These are phyloP conservation scores for Xylariaceae sp. DNA, from an alignment of 2,329 filamentous ascomycete genomes.

Conservation along the genomic window DNA sequence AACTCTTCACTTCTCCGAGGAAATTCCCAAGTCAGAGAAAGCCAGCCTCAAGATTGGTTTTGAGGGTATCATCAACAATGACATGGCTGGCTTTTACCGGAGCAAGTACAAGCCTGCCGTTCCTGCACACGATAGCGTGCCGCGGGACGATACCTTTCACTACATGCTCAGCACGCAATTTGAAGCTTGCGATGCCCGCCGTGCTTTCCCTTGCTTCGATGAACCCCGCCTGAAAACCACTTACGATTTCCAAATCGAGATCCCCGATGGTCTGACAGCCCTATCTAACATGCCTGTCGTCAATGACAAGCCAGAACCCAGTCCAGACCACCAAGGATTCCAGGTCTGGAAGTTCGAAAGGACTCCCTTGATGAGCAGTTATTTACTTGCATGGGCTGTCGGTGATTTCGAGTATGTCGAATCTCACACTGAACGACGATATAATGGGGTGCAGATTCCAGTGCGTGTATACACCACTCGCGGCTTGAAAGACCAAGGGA, in stretches of 20 bases:
- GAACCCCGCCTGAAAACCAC: constrained; percentile 96
- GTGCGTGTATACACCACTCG: constrained; percentile 94
- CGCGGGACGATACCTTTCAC: constrained; percentile 63
- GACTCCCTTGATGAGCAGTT: constrained; percentile 87
- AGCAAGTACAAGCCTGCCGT: constrained; percentile 85
- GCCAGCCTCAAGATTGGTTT: constrained; percentile 68
- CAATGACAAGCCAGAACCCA: constrained; percentile 53
- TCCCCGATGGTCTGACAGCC: constrained; percentile 82
- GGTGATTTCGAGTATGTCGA: constrained; percentile 98
- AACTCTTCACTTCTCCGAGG: constrained; percentile 70
- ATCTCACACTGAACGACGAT: constrained; percentile 81
- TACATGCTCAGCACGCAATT: constrained; percentile 95
- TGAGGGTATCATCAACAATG: constrained; percentile 78
- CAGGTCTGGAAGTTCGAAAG: constrained; percentile 75
- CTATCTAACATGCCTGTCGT: constrained; percentile 89
- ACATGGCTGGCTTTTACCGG: constrained; percentile 91
- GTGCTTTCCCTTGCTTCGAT: constrained; percentile 96
- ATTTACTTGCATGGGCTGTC: constrained; percentile 88
- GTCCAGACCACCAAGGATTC: constrained; percentile 54
- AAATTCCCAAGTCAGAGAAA: constrained; percentile 63
- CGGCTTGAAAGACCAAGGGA: constrained; percentile 89
- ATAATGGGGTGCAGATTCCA: constrained; percentile 85
- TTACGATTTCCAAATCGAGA: constrained; percentile 89
- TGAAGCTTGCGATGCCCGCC: constrained; percentile 89
- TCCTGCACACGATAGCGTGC: constrained; percentile 70